phyloP scores from a whole-genome alignment of 495 filamentous ascomycete species.

The Xylaria curta region DNA sequence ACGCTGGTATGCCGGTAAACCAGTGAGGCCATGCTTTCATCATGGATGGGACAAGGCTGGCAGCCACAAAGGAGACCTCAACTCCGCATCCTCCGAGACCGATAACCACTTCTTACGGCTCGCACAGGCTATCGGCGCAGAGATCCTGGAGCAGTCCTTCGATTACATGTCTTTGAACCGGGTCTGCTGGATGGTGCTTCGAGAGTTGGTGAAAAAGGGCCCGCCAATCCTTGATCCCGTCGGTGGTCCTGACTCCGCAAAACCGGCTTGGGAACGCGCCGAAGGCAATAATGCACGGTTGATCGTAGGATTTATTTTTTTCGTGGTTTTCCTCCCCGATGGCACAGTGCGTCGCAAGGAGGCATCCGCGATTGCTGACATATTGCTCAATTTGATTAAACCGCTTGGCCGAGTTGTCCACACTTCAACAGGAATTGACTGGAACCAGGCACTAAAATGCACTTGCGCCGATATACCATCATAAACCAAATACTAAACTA shows the following conservation, averaged over 20 bases:
- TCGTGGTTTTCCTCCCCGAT: neutral
- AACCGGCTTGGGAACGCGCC: neutral
- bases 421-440: slow-evolving; percentile 11
- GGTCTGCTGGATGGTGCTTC: slow-evolving; percentile 18
- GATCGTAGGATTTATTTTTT: neutral
- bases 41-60: slow-evolving; percentile 17
- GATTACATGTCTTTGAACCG: slow-evolving; percentile 22
- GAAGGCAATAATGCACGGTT: neutral
- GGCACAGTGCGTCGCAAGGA: neutral
- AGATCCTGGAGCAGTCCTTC: slow-evolving; percentile 8
- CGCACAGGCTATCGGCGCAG: slow-evolving; percentile 8
- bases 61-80: neutral
- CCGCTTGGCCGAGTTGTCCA: slow-evolving; percentile 10
- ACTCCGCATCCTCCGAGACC: too few relatives aligned
- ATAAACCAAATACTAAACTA: neutral
- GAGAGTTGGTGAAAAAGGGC: slow-evolving; percentile 10
- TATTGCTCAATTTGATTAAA: neutral
- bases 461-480: slow-evolving; percentile 12
- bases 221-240: slow-evolving; percentile 11
- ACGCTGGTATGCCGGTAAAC: slow-evolving; percentile 14
- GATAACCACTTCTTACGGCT: slow-evolving; percentile 8
- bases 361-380: slow-evolving; percentile 10
- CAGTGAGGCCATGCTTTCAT: slow-evolving; percentile 11
- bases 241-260: neutral
- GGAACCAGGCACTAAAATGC: slow-evolving; percentile 1